Conservation (phyloP, 2,329 filamentous ascomycete species). For the Pestalotiopsis sp. region DNA sequence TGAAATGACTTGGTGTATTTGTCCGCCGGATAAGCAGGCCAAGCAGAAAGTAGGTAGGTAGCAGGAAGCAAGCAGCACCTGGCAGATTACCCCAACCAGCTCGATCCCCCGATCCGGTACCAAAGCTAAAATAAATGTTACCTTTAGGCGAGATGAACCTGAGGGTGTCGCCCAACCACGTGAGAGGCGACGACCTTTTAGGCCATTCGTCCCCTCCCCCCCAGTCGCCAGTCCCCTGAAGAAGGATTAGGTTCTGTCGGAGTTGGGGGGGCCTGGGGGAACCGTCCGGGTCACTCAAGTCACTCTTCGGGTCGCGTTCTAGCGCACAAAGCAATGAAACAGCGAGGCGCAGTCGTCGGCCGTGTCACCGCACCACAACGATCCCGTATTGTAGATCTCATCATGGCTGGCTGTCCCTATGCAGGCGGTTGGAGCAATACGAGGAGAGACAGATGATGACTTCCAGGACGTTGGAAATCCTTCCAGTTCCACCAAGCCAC, state of each 20-base stretch:
- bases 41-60: background rate
- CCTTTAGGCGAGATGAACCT: background rate
- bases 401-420: background rate
- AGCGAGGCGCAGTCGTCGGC: background rate
- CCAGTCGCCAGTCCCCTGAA: background rate
- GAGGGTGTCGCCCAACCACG: background rate
- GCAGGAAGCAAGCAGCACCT: background rate
- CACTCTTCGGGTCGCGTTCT: background rate
- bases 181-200: background rate
- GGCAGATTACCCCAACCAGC: background rate
- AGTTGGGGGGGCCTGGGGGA: background rate
- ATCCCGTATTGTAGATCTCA: background rate
- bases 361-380: background rate
- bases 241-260: background rate
- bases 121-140: background rate
- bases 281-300: background rate
- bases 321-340: background rate
- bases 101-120: background rate
- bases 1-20: background rate
- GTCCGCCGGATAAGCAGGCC: background rate
- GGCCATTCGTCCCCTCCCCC: background rate
- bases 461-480: background rate
- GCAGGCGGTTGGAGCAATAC: background rate
- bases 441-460: background rate
- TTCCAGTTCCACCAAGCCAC: background rate